Conservation (phyloP, 2,329 filamentous ascomycete species). For the Fusarium fujikuroi region DNA sequence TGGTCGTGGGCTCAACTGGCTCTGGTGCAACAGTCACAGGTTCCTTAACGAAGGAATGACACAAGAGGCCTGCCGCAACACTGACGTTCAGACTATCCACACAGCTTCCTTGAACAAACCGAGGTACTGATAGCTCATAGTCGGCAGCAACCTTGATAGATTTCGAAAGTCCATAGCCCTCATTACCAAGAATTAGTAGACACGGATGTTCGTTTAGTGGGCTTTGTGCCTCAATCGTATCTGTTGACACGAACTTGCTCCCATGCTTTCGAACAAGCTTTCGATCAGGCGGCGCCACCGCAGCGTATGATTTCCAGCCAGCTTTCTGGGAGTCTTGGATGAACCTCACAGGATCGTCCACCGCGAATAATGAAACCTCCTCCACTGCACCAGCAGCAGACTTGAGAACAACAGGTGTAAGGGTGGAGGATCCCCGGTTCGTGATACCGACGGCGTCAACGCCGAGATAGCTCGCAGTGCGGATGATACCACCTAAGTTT, state of each 20-base stretch:
- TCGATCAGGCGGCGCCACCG: constrained; percentile 63
- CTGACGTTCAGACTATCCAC: constrained; percentile 96
- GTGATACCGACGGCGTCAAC: constrained; percentile 85
- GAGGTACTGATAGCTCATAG: constrained; percentile 72
- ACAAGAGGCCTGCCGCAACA: constrained; percentile 83
- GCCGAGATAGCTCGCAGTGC: constrained; percentile 90
- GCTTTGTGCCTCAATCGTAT: constrained; percentile 60
- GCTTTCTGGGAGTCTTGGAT: constrained; percentile 72
- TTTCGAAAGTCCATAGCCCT: constrained; percentile 77
- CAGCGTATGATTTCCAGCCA: constrained; percentile 88
- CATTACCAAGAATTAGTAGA: constrained; percentile 84
- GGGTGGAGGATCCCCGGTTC: constrained; percentile 75
- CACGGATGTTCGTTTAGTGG: constrained; percentile 72
- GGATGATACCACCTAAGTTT: constrained; percentile 89
- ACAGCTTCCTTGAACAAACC: constrained; percentile 60
- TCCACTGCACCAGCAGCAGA: constrained; percentile 90
- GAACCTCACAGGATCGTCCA: constrained; percentile 75
- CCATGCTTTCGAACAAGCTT: constrained; percentile 49
- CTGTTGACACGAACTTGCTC: constrained; percentile 60
- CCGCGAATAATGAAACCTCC: constrained; percentile 76
- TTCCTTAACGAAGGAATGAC: constrained; percentile 71
- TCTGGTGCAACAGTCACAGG: constrained; percentile 22
- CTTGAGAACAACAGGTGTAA: constrained; percentile 84
- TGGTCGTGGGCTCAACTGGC: neutral
- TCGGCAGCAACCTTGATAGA: constrained; percentile 74